phyloP scores from a whole-genome alignment of 345 rosid species.

The sweet orange (Citrus sinensis) region DVS_A1.0 CM039163.1:34446501-34447000 shows the following conservation, averaged over 20 bases:
- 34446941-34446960: constrained; percentile 20
- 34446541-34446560: accelerated
- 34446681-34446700: background rate
- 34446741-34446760: background rate
- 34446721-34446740: background rate
- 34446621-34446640: too few species aligned
- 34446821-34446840: background rate
- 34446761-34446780: background rate
- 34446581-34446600: accelerated
- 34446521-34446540: accelerated
- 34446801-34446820: background rate
- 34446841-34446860: background rate
- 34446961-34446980: constrained; percentile 25
- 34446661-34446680: too few species aligned
- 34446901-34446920: background rate
- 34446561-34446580: too few species aligned
- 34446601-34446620: accelerated
- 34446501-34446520: accelerated
- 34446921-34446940: constrained; percentile 7
- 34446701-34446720: background rate
- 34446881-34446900: background rate
- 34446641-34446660: too few species aligned
- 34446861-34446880: background rate
- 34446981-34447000: constrained; percentile 17
- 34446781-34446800: background rate